Base-by-base conservation (phyloP, 2,329 filamentous ascomycete species). In the Aspergillus fischeri region DNA sequence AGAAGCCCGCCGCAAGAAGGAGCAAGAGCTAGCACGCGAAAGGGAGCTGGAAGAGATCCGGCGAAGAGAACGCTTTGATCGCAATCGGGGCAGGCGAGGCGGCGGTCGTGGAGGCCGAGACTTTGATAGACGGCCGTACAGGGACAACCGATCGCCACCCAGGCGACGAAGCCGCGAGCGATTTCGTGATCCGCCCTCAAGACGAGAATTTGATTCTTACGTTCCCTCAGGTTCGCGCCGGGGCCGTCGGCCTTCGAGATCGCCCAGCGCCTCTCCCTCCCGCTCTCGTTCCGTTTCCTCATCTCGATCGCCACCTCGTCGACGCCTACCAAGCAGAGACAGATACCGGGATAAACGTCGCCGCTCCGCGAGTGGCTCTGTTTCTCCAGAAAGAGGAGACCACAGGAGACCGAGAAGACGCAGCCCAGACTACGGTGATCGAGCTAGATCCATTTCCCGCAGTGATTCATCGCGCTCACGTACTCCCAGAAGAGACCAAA, bases 21-120 rank as follows among this genome's bases (percentile, higher is more conserved):
- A 93, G 68, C 84, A 88, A 55, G 83, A 89, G 58, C 83, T 86
- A 64, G 81, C 84, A 51, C 86, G 89, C 56, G 90, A 94, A 59
- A 85, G 86, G 60, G 87, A 91, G 53, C 67, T 91, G 45, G 83
- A 88, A 61, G 81, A 82, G 44, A 78, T 91, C 54, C 84, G 90
- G 69, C 86, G 89, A 56, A 71, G 75, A 51, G 78, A 80, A 59
- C 73, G 77, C 47, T 67, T 67, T 17, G 75, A 78, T 47, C 73
- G 74, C 20, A 65, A 65, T 44, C 67, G 75, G 51, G 66, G 73
- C 56, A 65, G 75, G 54, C 68, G 72, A 54, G 69, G 73, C 45
- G 70, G 71, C 53, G 71, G 70, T 48, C 67, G 69, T 45, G 69
- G 70, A 55, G 66, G 69, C 55, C 70, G 73, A 55, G 76, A 80